Evolutionary conservation across 768 basidiomycete species (phyloP).

Genomic region (Pholiota conissans): DNA sequence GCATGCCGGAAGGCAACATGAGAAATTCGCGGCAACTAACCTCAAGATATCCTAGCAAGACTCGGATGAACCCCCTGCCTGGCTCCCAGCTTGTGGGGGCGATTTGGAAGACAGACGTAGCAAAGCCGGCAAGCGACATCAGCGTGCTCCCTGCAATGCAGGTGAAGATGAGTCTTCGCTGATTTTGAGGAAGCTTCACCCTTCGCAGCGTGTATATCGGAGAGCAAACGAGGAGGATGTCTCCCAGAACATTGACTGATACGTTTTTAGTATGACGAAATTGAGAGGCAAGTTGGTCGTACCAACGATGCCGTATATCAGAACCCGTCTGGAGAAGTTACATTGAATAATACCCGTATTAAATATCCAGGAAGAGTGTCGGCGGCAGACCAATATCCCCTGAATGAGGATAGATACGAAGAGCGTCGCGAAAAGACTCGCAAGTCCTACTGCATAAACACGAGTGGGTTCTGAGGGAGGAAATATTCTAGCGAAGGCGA

Average conservation of each 20-base stretch:
- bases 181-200: constrained; percentile 17
- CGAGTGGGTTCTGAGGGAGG: constrained; percentile 14
- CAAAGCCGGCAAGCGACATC: constrained; percentile 17
- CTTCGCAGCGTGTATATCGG: constrained; percentile 23
- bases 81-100: constrained; percentile 2
- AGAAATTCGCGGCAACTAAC: constrained; percentile 7
- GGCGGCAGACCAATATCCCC: constrained; percentile 16
- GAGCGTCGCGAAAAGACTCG: constrained; percentile 8
- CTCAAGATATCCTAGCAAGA: constrained; percentile 15
- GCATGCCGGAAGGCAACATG: background rate
- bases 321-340: background rate
- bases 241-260: constrained; percentile 21
- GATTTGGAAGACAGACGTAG: constrained; percentile 17
- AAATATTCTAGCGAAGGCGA: constrained; percentile 22
- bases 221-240: constrained; percentile 23
- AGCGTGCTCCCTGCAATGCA: constrained; percentile 24
- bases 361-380: background rate
- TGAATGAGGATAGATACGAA: constrained; percentile 13
- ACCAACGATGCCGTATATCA: background rate
- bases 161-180: constrained; percentile 21
- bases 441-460: constrained; percentile 7
- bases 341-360: background rate
- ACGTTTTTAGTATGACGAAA: background rate
- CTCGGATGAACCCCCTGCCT: background rate
- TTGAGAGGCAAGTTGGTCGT: background rate